These are phyloP conservation scores for Spatholobus suberectus DNA, from an alignment of 306 rosid genomes.

Conservation along the genomic window DNA sequence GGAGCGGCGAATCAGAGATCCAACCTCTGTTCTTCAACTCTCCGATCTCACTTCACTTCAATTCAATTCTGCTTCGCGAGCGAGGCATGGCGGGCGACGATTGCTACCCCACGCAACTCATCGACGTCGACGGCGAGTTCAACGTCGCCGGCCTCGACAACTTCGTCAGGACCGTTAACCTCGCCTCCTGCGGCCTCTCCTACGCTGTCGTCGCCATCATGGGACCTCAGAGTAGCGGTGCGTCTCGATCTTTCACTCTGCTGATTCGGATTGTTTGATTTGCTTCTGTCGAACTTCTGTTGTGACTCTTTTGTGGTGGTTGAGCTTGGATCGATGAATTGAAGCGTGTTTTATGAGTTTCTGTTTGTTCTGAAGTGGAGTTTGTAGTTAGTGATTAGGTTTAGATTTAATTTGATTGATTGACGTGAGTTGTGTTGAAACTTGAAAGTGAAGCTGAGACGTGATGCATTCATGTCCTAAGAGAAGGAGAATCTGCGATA, in stretches of 20 bases:
- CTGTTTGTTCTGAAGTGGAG: not conserved
- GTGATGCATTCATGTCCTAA: not conserved
- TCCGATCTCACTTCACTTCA: not conserved
- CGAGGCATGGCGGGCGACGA: constrained; percentile 40
- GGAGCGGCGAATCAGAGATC: constrained; percentile 24
- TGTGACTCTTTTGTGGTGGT: not conserved
- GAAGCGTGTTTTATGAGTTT: not conserved
- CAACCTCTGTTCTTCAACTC: not conserved
- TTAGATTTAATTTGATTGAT: constrained; percentile 36
- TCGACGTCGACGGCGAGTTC: constrained; percentile 76
- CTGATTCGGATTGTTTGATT: not conserved
- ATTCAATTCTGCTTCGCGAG: not conserved
- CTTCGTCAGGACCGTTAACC: constrained; percentile 55
- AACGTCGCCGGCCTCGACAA: constrained; percentile 66
- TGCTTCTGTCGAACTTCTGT: not conserved
- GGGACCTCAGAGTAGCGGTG: constrained; percentile 99
- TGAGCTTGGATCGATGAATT: constrained; percentile 14
- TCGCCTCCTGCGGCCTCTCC: constrained; percentile 72
- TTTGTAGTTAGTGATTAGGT: constrained; percentile 3
- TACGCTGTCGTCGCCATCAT: constrained; percentile 90
- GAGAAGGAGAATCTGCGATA: not conserved
- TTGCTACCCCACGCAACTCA: constrained; percentile 73
- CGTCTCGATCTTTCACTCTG: not conserved
- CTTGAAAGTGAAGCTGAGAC: constrained; percentile 1
- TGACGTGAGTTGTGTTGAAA: not conserved